Percentiles rank a stretch among this genome's conserved stretches.
Evolutionary conservation across 2,329 filamentous ascomycete species (phyloP).

Genomic region (Scorias spongiosa): DNA sequence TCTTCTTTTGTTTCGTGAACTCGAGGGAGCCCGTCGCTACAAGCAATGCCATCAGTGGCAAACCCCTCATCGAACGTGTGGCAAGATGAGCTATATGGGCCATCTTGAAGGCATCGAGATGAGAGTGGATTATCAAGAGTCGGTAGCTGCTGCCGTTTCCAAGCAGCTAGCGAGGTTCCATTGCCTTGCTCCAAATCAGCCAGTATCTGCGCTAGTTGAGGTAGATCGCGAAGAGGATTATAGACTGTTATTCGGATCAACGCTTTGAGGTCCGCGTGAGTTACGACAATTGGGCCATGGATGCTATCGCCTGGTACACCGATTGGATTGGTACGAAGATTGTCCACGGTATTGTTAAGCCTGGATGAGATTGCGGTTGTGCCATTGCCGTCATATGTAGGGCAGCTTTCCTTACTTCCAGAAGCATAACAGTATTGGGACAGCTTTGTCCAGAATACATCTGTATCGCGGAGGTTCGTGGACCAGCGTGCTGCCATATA

Average conservation of each 20-base stretch:
- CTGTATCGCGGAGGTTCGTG: slow-evolving; percentile 36
- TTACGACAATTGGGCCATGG: slow-evolving; percentile 17
- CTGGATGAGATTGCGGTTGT: slow-evolving; percentile 21
- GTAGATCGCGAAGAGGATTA: slow-evolving; percentile 17
- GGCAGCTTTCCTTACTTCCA: slow-evolving; percentile 31
- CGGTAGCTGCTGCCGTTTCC: slow-evolving; percentile 27
- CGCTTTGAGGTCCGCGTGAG: slow-evolving; percentile 21
- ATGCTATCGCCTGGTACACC: slow-evolving; percentile 25
- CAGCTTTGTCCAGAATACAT: slow-evolving; percentile 39
- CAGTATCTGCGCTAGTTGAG: slow-evolving; percentile 16
- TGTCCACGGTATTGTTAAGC: slow-evolving; percentile 24
- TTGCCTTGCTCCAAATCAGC: slow-evolving; percentile 15
- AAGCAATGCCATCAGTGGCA: slow-evolving; percentile 17
- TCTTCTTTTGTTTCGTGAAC: slow-evolving; percentile 9
- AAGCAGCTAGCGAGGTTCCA: slow-evolving; percentile 17
- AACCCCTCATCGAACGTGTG: slow-evolving; percentile 1
- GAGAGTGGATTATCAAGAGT: slow-evolving; percentile 7
- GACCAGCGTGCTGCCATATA: slow-evolving; percentile 34
- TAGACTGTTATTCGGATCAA: slow-evolving; percentile 21
- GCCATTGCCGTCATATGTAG: slow-evolving; percentile 23
- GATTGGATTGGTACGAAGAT: slow-evolving; percentile 28
- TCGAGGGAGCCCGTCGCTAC: slow-evolving; percentile 22
- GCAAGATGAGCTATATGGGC: slow-evolving; percentile 12
- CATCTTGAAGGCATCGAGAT: slow-evolving; percentile 14
- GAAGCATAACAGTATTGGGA: slow-evolving; percentile 36